These are phyloP conservation scores for Sporothrix luriei DNA, from an alignment of 2,329 filamentous ascomycete genomes.

Conservation along the genomic window DNA sequence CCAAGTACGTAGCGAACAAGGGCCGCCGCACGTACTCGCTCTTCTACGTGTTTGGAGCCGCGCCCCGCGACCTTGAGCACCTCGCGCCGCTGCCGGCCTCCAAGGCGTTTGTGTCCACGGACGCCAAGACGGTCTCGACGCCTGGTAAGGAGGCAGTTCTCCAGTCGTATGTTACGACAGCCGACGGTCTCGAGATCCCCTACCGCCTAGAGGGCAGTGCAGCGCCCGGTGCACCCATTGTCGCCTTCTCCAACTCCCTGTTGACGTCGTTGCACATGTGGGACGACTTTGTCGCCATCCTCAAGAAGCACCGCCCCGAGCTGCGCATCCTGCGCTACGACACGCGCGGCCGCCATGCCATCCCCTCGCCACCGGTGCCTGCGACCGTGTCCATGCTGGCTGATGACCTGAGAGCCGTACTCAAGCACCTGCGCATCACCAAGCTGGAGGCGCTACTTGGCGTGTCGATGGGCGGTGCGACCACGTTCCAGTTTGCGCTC, in stretches of 20 bases:
- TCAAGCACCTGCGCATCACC: constrained; percentile 69
- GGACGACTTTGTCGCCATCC: constrained; percentile 69
- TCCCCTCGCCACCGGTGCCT: constrained; percentile 52
- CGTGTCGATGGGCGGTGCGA: constrained; percentile 80
- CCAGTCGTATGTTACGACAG: constrained; percentile 65
- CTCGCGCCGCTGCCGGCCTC: constrained; percentile 54
- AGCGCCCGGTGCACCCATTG: constrained; percentile 66
- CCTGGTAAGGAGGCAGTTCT: constrained; percentile 56
- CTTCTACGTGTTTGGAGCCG: constrained; percentile 79
- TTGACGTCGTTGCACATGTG: constrained; percentile 79
- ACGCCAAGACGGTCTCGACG: constrained; percentile 59
- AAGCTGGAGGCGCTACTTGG: constrained; percentile 70
- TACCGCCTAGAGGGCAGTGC: constrained; percentile 76
- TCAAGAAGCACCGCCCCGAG: constrained; percentile 61
- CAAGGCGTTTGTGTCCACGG: constrained; percentile 56
- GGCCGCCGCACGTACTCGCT: constrained; percentile 66
- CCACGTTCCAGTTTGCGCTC: constrained; percentile 72
- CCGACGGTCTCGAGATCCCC: constrained; percentile 68
- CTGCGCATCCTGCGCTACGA: constrained; percentile 78
- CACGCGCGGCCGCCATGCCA: constrained; percentile 66
- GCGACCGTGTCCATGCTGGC: constrained; percentile 67
- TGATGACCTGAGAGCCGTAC: constrained; percentile 65
- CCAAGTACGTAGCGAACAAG: constrained; percentile 60
- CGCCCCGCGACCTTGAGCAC: constrained; percentile 66
- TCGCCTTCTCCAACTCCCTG: constrained; percentile 79